A percentile compares a stretch with the other conserved stretches of the same genome.
phyloP scores from a whole-genome alignment of 805 yeast species.

The Myxozyma sirexii region DNA sequence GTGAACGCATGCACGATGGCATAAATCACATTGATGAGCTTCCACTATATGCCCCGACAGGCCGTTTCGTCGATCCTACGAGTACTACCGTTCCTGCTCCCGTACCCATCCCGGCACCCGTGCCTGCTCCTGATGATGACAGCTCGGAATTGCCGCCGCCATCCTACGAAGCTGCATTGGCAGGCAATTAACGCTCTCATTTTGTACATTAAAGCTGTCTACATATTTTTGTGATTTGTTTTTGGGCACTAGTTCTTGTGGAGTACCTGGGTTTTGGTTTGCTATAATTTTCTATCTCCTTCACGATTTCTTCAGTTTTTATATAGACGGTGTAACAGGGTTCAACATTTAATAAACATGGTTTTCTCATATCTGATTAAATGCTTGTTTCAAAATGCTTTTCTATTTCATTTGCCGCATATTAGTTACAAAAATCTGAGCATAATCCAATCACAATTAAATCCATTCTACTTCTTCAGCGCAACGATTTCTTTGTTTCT shows the following conservation, averaged over 20 bases:
- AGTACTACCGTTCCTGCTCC: not conserved
- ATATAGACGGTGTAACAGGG: not conserved
- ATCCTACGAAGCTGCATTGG: constrained; percentile 1
- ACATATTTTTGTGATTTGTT: not conserved
- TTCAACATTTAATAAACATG: not conserved
- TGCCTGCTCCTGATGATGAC: not conserved
- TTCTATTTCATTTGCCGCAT: not conserved
- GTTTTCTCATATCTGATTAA: too few species aligned
- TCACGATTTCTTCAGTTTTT: too few species aligned
- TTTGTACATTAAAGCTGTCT: too few species aligned
- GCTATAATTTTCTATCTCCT: not conserved
- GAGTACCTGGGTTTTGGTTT: not conserved
- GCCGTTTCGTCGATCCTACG: not conserved
- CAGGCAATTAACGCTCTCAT: not conserved
- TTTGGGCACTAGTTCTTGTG: not conserved
- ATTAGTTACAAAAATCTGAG: not conserved
- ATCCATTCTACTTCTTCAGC: constrained; percentile 1
- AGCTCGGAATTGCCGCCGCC: not conserved
- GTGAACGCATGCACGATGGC: constrained; percentile 36
- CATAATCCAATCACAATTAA: not conserved
- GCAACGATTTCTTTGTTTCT: not conserved
- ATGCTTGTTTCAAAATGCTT: too few species aligned
- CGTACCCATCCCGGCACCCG: not conserved
- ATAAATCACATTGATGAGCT: constrained; percentile 36
- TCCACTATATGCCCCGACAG: constrained; percentile 27